A percentile compares a stretch with the other conserved stretches of the same genome.
Conservation (phyloP, 768 basidiomycete species). For the Mycena rosella region DNA sequence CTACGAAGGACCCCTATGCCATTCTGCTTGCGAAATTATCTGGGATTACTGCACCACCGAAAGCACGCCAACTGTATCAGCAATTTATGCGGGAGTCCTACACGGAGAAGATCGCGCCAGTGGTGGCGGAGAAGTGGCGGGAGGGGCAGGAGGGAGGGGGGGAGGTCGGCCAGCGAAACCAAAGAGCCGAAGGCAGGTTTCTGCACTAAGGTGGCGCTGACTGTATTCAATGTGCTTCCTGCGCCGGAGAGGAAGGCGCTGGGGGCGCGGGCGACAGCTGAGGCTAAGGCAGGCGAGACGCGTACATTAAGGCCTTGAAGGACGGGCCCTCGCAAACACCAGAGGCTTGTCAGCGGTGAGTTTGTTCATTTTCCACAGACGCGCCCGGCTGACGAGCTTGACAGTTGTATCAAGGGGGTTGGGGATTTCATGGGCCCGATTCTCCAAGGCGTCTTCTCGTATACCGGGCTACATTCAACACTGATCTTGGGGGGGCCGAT, state of each 20-base stretch:
- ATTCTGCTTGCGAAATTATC: not conserved
- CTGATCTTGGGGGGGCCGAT: constrained; percentile 21
- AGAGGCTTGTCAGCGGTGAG: not conserved
- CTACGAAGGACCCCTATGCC: not conserved
- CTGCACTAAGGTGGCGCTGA: not conserved
- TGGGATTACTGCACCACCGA: not conserved
- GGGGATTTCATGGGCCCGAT: constrained; percentile 4
- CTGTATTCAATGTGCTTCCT: not conserved
- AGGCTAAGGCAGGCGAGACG: not conserved
- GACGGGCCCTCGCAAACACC: not conserved
- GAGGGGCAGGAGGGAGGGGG: not conserved
- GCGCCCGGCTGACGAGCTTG: not conserved
- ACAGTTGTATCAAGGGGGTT: constrained; percentile 6
- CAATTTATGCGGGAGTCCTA: not conserved
- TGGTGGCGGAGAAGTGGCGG: not conserved
- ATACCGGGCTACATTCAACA: not conserved
- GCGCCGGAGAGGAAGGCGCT: not conserved
- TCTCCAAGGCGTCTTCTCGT: not conserved
- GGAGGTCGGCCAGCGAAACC: not conserved
- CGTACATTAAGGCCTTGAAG: not conserved
- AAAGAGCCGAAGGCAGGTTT: not conserved
- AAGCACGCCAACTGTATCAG: constrained; percentile 5
- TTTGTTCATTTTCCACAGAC: too few relatives aligned
- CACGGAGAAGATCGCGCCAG: not conserved
- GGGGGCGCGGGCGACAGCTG: not conserved